Percentiles rank a stretch among this genome's conserved stretches.
phyloP scores from a whole-genome alignment of 169 alveolate genomes.

The Plasmodium vinckei region DNA sequence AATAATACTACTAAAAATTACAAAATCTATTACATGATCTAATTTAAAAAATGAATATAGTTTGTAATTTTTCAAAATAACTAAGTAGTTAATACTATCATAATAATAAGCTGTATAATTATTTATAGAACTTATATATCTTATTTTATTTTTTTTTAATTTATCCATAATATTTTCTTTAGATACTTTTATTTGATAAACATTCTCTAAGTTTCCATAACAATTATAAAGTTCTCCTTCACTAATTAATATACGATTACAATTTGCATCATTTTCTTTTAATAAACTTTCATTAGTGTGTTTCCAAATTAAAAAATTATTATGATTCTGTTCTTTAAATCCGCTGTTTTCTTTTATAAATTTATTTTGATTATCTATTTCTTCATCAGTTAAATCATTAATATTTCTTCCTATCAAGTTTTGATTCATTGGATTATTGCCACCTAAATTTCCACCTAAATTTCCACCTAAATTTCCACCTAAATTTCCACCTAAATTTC shows the following conservation, averaged over 20 bases:
- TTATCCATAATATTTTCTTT: not conserved
- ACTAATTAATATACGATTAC: conserved; percentile 31
- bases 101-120: conserved; percentile 23
- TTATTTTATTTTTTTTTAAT: conserved; percentile 13
- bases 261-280: not conserved
- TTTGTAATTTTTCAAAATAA: conserved; percentile 22
- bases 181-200: conserved; percentile 21
- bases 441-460: too few species aligned
- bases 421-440: not conserved
- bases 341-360: conserved; percentile 1
- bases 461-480: too few species aligned
- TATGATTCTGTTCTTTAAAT: conserved; percentile 4
- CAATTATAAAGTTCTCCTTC: conserved; percentile 14
- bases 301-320: conserved; percentile 31
- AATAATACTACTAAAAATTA: not conserved
- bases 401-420: conserved; percentile 3
- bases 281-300: conserved; percentile 18
- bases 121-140: conserved; percentile 22
- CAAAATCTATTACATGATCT: conserved; percentile 20
- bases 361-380: conserved; percentile 2
- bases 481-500: too few species aligned
- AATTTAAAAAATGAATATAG: conserved; percentile 16
- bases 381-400: conserved; percentile 3
- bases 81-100: conserved; percentile 17
- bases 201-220: conserved; percentile 14